Conservation (phyloP, 2,329 filamentous ascomycete genomes). For the Purpureocillium takamizusanense region DNA sequence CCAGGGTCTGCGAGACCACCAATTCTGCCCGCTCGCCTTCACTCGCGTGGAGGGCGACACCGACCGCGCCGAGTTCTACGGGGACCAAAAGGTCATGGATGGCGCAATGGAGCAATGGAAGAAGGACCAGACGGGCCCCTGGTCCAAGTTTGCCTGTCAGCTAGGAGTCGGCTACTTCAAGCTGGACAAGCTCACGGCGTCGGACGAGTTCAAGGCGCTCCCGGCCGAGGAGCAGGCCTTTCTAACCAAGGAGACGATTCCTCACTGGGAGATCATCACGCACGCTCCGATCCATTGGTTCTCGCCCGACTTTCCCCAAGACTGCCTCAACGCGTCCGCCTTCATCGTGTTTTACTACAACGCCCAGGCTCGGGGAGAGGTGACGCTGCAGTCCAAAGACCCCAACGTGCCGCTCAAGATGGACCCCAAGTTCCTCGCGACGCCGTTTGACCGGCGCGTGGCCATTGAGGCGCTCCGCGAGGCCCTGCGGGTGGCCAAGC, state of each 20-base stretch:
- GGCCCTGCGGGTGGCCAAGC: conserved; percentile 27
- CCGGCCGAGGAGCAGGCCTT: conserved; percentile 31
- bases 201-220: conserved; percentile 40
- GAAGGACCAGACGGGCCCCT: conserved; percentile 28
- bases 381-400: conserved; percentile 43
- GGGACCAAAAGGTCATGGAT: conserved; percentile 28
- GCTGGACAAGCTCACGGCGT: conserved; percentile 26
- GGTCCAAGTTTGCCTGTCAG: conserved; percentile 28
- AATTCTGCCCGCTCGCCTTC: conserved; percentile 27
- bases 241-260: conserved; percentile 40
- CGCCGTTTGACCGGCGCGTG: conserved; percentile 43
- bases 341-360: conserved; percentile 42
- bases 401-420: conserved; percentile 40
- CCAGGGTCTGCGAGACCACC: conserved; percentile 30
- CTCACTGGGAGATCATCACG: conserved; percentile 45
- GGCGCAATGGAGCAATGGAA: conserved; percentile 38
- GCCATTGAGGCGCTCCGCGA: conserved; percentile 40
- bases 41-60: conserved; percentile 30
- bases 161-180: conserved; percentile 35
- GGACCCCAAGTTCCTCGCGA: conserved; percentile 41
- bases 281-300: conserved; percentile 35
- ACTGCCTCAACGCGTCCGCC: conserved; percentile 30
- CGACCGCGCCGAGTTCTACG: conserved; percentile 35
- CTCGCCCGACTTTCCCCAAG: conserved; percentile 25
- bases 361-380: conserved; percentile 40